These are phyloP conservation scores for Clonostachys rosea DNA, from an alignment of 2,329 filamentous ascomycete species.

Conservation along the genomic window DNA sequence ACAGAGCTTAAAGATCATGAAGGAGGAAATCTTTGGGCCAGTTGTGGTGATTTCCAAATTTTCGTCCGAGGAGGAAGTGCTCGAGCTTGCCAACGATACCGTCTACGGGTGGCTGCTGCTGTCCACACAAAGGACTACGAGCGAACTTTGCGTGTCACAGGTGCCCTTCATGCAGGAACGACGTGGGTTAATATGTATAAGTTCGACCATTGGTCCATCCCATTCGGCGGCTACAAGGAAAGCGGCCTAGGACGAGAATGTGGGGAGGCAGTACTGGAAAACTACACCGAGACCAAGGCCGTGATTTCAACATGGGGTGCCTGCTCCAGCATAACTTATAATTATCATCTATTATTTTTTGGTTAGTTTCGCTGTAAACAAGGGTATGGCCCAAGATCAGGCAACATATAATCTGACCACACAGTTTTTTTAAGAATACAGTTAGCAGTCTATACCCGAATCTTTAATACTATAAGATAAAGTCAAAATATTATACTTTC, in stretches of 20 bases:
- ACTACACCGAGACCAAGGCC: constrained; percentile 5
- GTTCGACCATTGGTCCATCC: constrained; percentile 2
- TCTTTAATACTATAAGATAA: no score
- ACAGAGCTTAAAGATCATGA: constrained; percentile 23
- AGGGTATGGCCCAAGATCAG: no score
- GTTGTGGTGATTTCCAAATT: constrained; percentile 42
- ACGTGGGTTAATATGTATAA: constrained; percentile 5
- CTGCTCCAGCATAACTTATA: not conserved
- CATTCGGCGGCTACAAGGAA: constrained; percentile 6
- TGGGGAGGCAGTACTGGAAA: constrained; percentile 2
- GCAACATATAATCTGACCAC: constrained; percentile 42
- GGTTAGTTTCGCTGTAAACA: no score
- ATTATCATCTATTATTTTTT: no score
- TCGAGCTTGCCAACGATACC: constrained; percentile 40
- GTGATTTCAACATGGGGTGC: constrained; percentile 1
- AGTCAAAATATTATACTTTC: no score
- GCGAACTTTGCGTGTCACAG: constrained; percentile 3
- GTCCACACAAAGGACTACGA: constrained; percentile 5
- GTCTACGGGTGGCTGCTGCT: constrained; percentile 30
- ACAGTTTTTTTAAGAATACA: no score
- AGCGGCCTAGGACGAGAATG: constrained; percentile 5
- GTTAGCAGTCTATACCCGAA: no score
- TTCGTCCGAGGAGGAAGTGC: constrained; percentile 40
- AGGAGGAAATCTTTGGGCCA: constrained; percentile 46
- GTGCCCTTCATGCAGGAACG: constrained; percentile 5